Conservation (phyloP, 805 yeast genomes). For the Pichia ethanolica region DNA sequence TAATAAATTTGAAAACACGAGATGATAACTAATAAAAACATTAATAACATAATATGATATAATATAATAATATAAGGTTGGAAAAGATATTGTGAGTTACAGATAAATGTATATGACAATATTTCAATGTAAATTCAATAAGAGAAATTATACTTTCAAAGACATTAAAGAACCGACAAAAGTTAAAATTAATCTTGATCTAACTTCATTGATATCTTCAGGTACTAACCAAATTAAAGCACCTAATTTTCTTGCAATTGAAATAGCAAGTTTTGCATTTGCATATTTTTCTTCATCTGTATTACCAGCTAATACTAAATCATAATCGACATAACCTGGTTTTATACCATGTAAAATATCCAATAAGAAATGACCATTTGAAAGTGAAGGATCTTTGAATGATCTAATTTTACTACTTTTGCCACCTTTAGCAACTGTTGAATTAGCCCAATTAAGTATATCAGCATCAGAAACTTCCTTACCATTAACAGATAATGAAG, state of each 20-base stretch:
- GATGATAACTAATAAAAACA: too few relatives aligned
- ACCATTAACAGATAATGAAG: slow-evolving; percentile 63
- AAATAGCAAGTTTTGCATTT: slow-evolving; percentile 93
- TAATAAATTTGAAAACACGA: too few relatives aligned
- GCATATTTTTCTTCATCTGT: slow-evolving; percentile 85
- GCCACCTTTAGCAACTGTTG: slow-evolving; percentile 79
- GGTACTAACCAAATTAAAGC: slow-evolving; percentile 99
- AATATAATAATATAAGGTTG: too few relatives aligned
- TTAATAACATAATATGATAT: too few relatives aligned
- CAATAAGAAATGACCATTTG: slow-evolving; percentile 74
- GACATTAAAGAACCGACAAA: slow-evolving; percentile 95
- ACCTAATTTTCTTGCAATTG: slow-evolving; percentile 96
- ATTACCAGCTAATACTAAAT: slow-evolving; percentile 71
- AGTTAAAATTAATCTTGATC: slow-evolving; percentile 86
- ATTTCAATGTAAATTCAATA: too few relatives aligned
- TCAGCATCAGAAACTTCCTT: slow-evolving; percentile 75
- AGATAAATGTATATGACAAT: too few relatives aligned
- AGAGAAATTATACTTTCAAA: slow-evolving; percentile 23
- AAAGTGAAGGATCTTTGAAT: slow-evolving; percentile 71
- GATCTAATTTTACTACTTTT: slow-evolving; percentile 66
- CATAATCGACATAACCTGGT: slow-evolving; percentile 97
- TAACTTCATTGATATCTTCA: slow-evolving; percentile 96
- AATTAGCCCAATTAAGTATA: slow-evolving; percentile 90
- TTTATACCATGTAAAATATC: slow-evolving; percentile 90
- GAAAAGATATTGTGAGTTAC: too few relatives aligned